These are phyloP conservation scores for Saitozyma sp. DNA, from an alignment of 768 basidiomycete genomes.

Conservation along the genomic window DNA sequence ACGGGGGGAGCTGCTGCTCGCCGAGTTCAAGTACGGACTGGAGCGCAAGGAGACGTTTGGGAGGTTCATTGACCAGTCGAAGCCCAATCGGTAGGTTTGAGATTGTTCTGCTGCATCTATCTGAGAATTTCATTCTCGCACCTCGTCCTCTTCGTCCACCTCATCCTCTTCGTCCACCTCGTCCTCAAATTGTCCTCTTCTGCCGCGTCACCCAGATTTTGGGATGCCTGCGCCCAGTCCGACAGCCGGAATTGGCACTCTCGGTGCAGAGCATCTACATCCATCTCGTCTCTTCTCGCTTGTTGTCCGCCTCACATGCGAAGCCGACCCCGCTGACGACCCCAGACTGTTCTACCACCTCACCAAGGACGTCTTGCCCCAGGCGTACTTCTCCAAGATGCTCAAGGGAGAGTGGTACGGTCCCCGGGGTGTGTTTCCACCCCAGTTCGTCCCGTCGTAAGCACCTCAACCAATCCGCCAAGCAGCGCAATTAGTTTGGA, in stretches of 20 bases:
- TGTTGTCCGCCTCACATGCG: no score
- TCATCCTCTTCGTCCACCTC: no score
- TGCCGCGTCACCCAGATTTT: no score
- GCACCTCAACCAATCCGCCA: background rate
- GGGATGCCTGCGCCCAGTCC: no score
- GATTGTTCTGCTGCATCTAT: slow-evolving; percentile 6
- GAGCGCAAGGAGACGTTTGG: slow-evolving; percentile 84
- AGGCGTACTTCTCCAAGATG: slow-evolving; percentile 46
- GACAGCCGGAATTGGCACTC: no score
- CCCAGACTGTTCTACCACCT: slow-evolving; percentile 76
- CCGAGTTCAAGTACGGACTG: slow-evolving; percentile 91
- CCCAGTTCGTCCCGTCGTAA: slow-evolving; percentile 27
- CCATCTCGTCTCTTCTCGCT: no score
- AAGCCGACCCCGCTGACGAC: background rate
- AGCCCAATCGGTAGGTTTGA: slow-evolving; percentile 65
- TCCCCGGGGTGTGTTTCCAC: slow-evolving; percentile 45
- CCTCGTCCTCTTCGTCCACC: no score
- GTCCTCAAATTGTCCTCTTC: no score
- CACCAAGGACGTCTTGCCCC: slow-evolving; percentile 63
- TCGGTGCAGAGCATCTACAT: no score
- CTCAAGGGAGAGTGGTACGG: slow-evolving; percentile 52
- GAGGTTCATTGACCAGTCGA: slow-evolving; percentile 68
- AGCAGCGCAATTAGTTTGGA: background rate
- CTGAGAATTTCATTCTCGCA: no score
- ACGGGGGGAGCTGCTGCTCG: slow-evolving; percentile 72